Evolutionary conservation across 768 basidiomycete genomes (phyloP).

Genomic region (Dendrothele bispora): DNA sequence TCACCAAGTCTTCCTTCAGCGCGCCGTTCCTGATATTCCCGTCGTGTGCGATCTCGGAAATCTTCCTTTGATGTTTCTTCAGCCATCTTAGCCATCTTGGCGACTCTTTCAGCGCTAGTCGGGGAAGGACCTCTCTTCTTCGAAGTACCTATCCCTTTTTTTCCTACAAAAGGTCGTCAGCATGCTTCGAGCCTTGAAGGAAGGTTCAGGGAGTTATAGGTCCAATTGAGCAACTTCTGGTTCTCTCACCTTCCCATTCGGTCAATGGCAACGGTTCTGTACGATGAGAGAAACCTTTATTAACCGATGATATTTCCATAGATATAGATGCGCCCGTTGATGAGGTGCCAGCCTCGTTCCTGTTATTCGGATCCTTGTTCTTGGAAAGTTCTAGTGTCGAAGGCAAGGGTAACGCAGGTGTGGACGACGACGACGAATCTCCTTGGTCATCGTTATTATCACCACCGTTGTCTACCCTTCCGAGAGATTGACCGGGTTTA

Average conservation of each 20-base stretch:
- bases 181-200: no score
- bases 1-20: slow-evolving; percentile 67
- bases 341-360: no score
- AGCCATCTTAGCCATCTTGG: slow-evolving; percentile 69
- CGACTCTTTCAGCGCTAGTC: slow-evolving; percentile 54
- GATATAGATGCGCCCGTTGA: no score
- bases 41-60: slow-evolving; percentile 70
- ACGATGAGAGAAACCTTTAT: not conserved
- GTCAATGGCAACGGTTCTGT: slow-evolving; percentile 71
- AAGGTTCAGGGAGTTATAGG: not conserved
- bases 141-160: slow-evolving; percentile 70
- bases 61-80: slow-evolving; percentile 53
- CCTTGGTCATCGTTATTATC: slow-evolving; percentile 1
- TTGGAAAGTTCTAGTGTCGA: no score
- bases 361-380: no score
- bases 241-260: slow-evolving; percentile 75
- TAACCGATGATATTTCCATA: no score
- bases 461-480: slow-evolving; percentile 35
- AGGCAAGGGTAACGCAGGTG: not conserved
- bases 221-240: not conserved
- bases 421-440: not conserved
- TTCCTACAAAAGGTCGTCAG: slow-evolving; percentile 56
- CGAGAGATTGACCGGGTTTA: slow-evolving; percentile 79
- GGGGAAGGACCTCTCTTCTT: slow-evolving; percentile 70
- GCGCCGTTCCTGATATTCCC: slow-evolving; percentile 74